Base-by-base conservation (phyloP, 176 grass and related monocot species). In the Elaeis guineensis region DNA sequence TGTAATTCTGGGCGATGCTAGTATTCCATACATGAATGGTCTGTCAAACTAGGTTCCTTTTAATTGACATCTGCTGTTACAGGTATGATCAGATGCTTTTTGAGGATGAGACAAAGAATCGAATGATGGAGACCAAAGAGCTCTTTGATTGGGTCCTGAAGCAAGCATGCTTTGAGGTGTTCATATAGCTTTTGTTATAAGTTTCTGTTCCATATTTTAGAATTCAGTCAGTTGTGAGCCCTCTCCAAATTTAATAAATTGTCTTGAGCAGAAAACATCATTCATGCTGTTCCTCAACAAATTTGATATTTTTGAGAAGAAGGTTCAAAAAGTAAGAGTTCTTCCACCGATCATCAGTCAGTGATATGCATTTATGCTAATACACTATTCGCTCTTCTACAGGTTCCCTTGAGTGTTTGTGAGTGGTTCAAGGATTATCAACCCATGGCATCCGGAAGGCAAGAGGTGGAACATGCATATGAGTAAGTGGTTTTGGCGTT, bases 381-480 rank as follows among this genome's bases (percentile, higher is more conserved):
- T 30, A 18, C 52, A 65, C 53, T 52, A 70, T 25, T 39, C 9
- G 16, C 22, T 54, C 20, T 67, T 68, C 19, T 71, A 50, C 57
- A 97, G 92, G 83, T 97, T 57, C 92, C 92, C 21, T 78, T 97
- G 69, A 91, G 67, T 48, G 81, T 85, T 22, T 97, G 93, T 17
- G 87, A 91, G 29, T 97, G 93, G 93, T 91, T 97, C 72, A 89
- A 97, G 82, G 93, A 97, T 48, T 97, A 97, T 52, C 75, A 88
- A 19, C 87, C 87, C 15, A 73, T 64, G 50, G 83, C 78, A 8
- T 83, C 87, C 57, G 92, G 87, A 57, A 97, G 88, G 66, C 87
- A 91, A 73, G 92, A 97, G 55, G 84, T 97, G 26, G 87, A 97
- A 54, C 81, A 88, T 78, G 92, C 92, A 44, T 91, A 97, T 4